Base-by-base conservation (phyloP, 176 grass and related monocot species). In the Oryza meyeriana region DNA sequence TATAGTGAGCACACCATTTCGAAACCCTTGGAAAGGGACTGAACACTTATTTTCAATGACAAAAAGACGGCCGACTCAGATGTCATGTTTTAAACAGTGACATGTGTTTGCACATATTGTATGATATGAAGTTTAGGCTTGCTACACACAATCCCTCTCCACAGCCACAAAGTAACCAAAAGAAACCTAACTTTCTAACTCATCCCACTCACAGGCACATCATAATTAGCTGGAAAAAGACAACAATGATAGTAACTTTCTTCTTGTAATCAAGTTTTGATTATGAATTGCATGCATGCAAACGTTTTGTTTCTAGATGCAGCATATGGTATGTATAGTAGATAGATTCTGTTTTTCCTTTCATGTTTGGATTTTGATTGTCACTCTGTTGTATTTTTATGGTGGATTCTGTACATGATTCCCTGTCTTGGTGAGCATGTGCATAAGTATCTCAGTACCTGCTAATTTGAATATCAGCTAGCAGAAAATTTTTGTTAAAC, bases 131-230 rank as follows among this genome's bases (percentile, higher is more conserved):
- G 52, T 24, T 24, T 10, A 25, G 24, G 18, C 18, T 5, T 45
- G 16, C 47, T 9, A 59, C n/a, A 59, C 55, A 59, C n/a, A 36
- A 44, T 64, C 10, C 25, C 36, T 13, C 2, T 30, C 75, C 76
- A 16, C 10, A 20, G 38, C 61, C 18, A 24, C 45, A 75, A 75
- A 75, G 29, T 88, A 79, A 68, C 35, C 40, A 35, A 89, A 89
- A 72, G 78, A 81, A 72, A 12, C 3, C 7, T 9, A 34, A 35
- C 87, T 89, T 89, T 89, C 77, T 85, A 89, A 81, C 77, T 85
- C 87, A 81, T 72, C 78, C 87, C 83, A 85, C 83, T 81, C 65
- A 77, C 41, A 71, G 64, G 6, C 71, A 81, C 57, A 71, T 47
- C 78, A 85, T 63, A 79, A 69, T 85, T 89, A 63, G 38, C 26